phyloP scores from a whole-genome alignment of 306 rosid genomes.

The Mucuna pruriens region DNA sequence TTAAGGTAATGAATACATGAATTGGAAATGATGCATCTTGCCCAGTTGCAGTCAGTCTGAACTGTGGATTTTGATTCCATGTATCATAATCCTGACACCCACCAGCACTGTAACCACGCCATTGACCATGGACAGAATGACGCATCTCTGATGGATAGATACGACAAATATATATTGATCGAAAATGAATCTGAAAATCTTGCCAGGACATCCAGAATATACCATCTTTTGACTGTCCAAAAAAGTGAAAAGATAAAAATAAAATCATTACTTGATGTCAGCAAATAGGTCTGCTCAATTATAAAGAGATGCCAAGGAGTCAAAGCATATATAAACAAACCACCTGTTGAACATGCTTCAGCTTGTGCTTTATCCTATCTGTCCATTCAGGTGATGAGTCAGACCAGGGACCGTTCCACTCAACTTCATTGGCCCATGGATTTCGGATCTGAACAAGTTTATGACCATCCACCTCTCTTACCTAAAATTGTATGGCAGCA shows the following conservation, averaged over 20 bases:
- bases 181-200: slow-evolving; percentile 98
- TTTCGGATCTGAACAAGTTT: slow-evolving; percentile 98
- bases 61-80: slow-evolving; percentile 99
- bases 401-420: slow-evolving; percentile 99
- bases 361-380: slow-evolving; percentile 97
- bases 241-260: neutral
- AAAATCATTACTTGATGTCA: slow-evolving; percentile 6
- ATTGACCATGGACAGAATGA: slow-evolving; percentile 91
- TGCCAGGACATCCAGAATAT: slow-evolving; percentile 99
- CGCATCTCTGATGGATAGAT: slow-evolving; percentile 97
- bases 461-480: slow-evolving; percentile 96
- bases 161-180: slow-evolving; percentile 97
- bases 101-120: slow-evolving; percentile 98
- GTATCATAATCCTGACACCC: slow-evolving; percentile 99
- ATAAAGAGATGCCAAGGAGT: slow-evolving; percentile 6
- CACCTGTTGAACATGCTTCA: slow-evolving; percentile 93
- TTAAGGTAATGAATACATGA: slow-evolving; percentile 94
- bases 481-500: slow-evolving; percentile 51
- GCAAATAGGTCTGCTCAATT: slow-evolving; percentile 2
- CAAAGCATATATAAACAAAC: slow-evolving; percentile 18
- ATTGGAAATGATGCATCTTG: slow-evolving; percentile 91
- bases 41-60: slow-evolving; percentile 90
- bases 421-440: slow-evolving; percentile 99
- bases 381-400: slow-evolving; percentile 95
- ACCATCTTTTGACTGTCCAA: slow-evolving; percentile 88